Evolutionary conservation across 305 asterid genomes (phyloP).

Genomic region (Striga hermonthica): DNA sequence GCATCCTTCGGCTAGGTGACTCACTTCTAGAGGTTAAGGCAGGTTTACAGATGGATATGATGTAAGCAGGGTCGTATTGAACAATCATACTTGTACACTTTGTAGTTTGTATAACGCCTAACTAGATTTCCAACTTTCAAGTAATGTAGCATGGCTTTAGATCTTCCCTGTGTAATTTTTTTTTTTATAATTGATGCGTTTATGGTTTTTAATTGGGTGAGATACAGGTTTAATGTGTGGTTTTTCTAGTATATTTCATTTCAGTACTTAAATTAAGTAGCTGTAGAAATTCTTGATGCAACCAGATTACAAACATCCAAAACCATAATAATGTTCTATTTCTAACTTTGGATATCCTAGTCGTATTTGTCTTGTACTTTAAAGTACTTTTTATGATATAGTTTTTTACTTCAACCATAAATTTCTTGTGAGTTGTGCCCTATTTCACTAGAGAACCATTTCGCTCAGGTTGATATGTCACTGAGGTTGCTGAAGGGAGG

Average conservation of each 20-base stretch:
- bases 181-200: no score
- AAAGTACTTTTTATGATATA: neutral
- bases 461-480: conserved; percentile 87
- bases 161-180: no score
- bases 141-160: no score
- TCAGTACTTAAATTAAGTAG: neutral
- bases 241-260: neutral
- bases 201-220: neutral
- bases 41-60: no score
- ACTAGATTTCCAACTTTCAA: no score
- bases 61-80: no score
- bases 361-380: conserved; percentile 6
- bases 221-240: neutral
- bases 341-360: neutral
- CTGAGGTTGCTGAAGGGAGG: conserved; percentile 72
- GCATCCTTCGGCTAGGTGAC: no score
- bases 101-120: no score
- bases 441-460: conserved; percentile 31
- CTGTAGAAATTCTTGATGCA: neutral
- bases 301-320: neutral
- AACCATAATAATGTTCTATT: neutral
- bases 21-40: no score
- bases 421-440: conserved; percentile 17
- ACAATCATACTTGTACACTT: no score
- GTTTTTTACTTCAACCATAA: conserved; percentile 15